Evolutionary conservation across 495 filamentous ascomycete genomes (phyloP), one percentile per base, ranked within the genome.

Genomic region (Aspergillus saccharolyticus): DNA sequence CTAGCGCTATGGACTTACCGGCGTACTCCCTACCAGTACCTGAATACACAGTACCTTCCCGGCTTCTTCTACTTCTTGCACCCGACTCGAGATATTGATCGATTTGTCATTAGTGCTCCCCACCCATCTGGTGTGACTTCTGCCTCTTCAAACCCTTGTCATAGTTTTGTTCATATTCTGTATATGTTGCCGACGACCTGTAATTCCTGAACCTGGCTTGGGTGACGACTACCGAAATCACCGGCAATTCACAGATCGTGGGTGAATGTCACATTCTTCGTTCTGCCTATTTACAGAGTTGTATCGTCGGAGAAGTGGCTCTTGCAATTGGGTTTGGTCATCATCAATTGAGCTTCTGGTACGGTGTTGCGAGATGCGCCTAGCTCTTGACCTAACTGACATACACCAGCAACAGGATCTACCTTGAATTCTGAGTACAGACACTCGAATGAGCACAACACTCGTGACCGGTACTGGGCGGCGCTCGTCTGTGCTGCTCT

Each of bases 381-480:
- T 12, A 8, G 33, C 33, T 15, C 20, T 49, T 7, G 47, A 30
- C 22, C 22, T 28, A 50, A 24, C 47, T 50, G 30, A 50, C 22
- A 50, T 16, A n/a, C 22, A 10, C 47, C 22, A 50, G 47, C 22
- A 16, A 30, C 25, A 28, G 25, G 4, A 28, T 30, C 15, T 25
- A 3, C 10, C 22, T 50, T 28, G 22, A 6, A 7, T 6, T 15
- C n/a, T 17, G 42, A 42, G 18, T 39, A 20, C 12, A 21, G 18
- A 30, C 19, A 45, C 25, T 56, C 64, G 56, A 49, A 76, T 79
- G 76, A 72, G 72, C 39, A 78, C 75, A 54, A 73, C 73, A 16
- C 74, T 72, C 48, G 67, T 77, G 50, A 78, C 74, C 24, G 75
- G 74, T 25, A 73, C 73, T 59, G 76, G 74, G 50, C 73, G 73